Evolutionary conservation across 495 filamentous ascomycete genomes (phyloP).

Genomic region (Jackrogersella multiformis): DNA sequence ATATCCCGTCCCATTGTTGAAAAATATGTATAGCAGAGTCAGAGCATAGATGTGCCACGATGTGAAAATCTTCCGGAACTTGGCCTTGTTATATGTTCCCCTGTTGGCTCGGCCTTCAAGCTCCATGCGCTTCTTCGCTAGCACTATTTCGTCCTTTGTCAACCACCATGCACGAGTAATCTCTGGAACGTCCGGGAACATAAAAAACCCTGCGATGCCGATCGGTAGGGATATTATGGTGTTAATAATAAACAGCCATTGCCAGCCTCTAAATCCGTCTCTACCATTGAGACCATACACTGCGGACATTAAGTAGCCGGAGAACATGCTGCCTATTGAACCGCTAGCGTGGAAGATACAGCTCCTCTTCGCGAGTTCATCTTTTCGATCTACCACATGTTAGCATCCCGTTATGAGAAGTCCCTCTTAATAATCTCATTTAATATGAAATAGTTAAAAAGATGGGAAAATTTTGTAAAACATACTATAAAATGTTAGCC

Average conservation of each 20-base stretch:
- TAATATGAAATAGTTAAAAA: not conserved
- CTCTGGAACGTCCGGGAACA: constrained; percentile 69
- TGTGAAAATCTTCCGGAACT: constrained; percentile 52
- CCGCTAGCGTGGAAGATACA: constrained; percentile 69
- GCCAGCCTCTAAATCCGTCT: constrained; percentile 57
- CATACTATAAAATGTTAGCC: constrained; percentile 26
- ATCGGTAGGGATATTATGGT: constrained; percentile 57
- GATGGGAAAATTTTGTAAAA: not conserved
- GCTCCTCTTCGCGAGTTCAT: constrained; percentile 66
- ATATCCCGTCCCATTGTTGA: constrained; percentile 46
- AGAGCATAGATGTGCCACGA: constrained; percentile 58
- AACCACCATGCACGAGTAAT: constrained; percentile 66
- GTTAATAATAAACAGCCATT: constrained; percentile 64
- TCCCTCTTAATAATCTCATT: not conserved
- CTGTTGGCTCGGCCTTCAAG: constrained; percentile 54
- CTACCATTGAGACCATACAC: constrained; percentile 64
- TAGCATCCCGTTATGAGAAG: not conserved
- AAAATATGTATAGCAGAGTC: constrained; percentile 51
- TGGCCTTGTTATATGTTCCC: constrained; percentile 49
- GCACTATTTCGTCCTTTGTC: constrained; percentile 47
- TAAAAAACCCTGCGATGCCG: constrained; percentile 64
- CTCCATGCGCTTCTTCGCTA: constrained; percentile 57
- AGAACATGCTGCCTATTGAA: constrained; percentile 64
- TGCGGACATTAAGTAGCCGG: constrained; percentile 67
- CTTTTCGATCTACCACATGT: constrained; percentile 54